Percentiles rank a stretch among this genome's conserved stretches.
Conservation (phyloP, 495 filamentous ascomycete genomes). For the Cryomyces minteri region DNA sequence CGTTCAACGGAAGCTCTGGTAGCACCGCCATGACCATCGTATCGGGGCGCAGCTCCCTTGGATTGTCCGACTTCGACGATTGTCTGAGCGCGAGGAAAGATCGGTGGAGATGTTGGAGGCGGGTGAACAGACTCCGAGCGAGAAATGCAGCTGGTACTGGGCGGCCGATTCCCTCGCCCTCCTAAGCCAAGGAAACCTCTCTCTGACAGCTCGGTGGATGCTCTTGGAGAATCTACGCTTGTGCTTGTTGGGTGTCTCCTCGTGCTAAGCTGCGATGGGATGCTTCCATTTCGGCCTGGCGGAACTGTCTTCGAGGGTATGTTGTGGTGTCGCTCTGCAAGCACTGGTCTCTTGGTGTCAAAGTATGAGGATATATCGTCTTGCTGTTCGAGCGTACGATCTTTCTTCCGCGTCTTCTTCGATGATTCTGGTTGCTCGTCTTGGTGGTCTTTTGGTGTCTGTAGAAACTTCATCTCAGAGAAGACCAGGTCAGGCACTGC, state of each 20-base stretch:
- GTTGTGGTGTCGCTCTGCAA: conserved; percentile 12
- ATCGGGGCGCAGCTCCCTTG: neutral
- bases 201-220: conserved; percentile 15
- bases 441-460: conserved; percentile 17
- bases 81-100: neutral
- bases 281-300: too few relatives aligned
- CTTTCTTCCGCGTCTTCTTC: conserved; percentile 11
- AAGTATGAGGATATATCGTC: conserved; percentile 24
- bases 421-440: conserved; percentile 4
- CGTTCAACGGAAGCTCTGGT: too few relatives aligned
- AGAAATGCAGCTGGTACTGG: conserved; percentile 9
- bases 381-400: conserved; percentile 10
- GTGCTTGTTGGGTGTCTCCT: too few relatives aligned
- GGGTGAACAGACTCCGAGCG: conserved; percentile 15
- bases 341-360: conserved; percentile 9
- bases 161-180: conserved; percentile 8
- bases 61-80: neutral
- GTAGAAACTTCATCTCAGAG: conserved; percentile 47
- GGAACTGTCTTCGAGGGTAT: conserved; percentile 7
- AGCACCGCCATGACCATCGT: neutral
- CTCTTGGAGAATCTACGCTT: neutral
- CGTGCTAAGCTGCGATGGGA: too few relatives aligned
- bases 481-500: conserved; percentile 49
- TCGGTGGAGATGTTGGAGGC: neutral
- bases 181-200: conserved; percentile 18